These are phyloP conservation scores for Ocimum tenuiflorum DNA, from an alignment of 257 asterid genomes.

Conservation along the genomic window DNA sequence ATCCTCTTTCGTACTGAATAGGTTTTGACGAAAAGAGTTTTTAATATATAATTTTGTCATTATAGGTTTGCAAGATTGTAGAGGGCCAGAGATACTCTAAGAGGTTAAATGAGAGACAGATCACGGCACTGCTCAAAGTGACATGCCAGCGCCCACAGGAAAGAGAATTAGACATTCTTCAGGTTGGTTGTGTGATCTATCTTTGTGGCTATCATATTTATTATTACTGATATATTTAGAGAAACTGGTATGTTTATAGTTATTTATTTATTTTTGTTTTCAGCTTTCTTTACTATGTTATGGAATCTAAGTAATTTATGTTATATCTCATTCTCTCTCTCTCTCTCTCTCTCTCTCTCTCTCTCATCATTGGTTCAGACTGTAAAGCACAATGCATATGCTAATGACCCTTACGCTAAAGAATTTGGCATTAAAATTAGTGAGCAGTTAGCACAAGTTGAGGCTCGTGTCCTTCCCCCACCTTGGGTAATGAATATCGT, in stretches of 20 bases:
- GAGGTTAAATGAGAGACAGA: slow-evolving; percentile 86
- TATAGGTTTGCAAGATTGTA: slow-evolving; percentile 90
- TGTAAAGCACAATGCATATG: slow-evolving; percentile 79
- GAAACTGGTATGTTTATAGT: background rate
- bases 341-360: too few species aligned
- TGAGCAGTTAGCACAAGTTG: slow-evolving; percentile 80
- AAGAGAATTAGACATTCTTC: slow-evolving; percentile 65
- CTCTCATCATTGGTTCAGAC: slow-evolving; percentile 39
- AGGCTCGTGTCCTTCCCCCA: slow-evolving; percentile 89
- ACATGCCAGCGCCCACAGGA: slow-evolving; percentile 96
- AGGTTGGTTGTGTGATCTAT: slow-evolving; percentile 42
- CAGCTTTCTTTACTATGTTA: background rate
- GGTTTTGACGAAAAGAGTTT: background rate
- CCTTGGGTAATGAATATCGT: slow-evolving; percentile 57
- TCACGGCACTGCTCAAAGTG: slow-evolving; percentile 80
- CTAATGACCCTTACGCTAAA: slow-evolving; percentile 65
- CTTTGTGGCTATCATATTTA: background rate
- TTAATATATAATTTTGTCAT: background rate
- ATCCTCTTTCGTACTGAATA: background rate
- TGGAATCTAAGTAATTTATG: background rate
- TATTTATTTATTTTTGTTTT: background rate
- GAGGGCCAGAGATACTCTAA: slow-evolving; percentile 93
- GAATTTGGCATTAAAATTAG: slow-evolving; percentile 97
- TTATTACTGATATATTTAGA: background rate
- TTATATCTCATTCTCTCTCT: background rate